phyloP scores from a whole-genome alignment of 129 eudicot genomes.

The Mikania micrantha region DNA sequence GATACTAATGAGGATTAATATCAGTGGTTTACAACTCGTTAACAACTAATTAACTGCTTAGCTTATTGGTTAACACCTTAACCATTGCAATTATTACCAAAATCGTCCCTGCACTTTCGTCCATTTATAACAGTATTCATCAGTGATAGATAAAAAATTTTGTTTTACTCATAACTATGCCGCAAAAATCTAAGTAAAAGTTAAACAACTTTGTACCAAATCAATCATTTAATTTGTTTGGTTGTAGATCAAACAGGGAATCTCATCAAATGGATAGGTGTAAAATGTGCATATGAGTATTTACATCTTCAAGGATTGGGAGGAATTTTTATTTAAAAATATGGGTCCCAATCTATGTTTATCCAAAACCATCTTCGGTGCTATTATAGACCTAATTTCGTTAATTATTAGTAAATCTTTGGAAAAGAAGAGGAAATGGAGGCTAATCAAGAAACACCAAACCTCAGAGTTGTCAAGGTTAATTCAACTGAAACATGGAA shows the following conservation, averaged over 20 bases:
- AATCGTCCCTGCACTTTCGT: no score
- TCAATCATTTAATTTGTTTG: conserved; percentile 1
- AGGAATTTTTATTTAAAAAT: not conserved
- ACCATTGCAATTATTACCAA: no score
- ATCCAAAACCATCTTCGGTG: conserved; percentile 15
- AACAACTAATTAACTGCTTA: no score
- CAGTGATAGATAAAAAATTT: no score
- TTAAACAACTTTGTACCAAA: not conserved
- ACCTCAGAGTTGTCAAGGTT: conserved; percentile 37
- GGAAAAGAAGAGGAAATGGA: conserved; percentile 15
- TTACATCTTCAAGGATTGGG: not conserved
- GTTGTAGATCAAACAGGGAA: not conserved
- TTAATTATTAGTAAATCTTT: not conserved
- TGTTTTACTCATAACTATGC: no score
- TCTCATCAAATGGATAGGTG: conserved; percentile 5
- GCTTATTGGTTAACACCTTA: no score
- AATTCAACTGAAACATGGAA: conserved; percentile 54
- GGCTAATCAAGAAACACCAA: conserved; percentile 23
- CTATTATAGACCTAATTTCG: not conserved
- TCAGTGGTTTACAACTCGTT: no score
- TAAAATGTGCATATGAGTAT: not conserved
- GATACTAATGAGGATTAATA: no score
- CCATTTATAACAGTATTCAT: no score
- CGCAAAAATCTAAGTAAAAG: not conserved
- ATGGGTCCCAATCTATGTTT: conserved; percentile 33